Percentiles rank a stretch among this genome's conserved stretches.
Conservation (phyloP, 768 basidiomycete genomes). For the Mycena belliarum region DNA sequence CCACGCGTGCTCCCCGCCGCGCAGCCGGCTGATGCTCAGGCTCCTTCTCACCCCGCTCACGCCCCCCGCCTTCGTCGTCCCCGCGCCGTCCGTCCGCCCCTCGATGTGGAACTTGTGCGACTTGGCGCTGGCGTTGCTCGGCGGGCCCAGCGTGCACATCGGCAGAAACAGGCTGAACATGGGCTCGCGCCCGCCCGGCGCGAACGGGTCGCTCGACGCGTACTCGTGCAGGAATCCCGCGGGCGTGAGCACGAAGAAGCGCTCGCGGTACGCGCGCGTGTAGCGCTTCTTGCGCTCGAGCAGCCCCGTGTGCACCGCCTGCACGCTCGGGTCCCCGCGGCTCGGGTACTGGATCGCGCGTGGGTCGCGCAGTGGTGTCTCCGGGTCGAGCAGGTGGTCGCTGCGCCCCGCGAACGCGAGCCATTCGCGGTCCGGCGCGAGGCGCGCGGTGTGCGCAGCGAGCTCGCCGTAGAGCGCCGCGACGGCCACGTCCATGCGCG, state of each 20-base stretch:
- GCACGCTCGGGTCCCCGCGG: constrained; percentile 86
- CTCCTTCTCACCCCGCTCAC: constrained; percentile 52
- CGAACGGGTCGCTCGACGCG: constrained; percentile 68
- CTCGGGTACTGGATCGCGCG: constrained; percentile 80
- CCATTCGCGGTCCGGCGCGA: constrained; percentile 92
- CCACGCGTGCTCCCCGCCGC: constrained; percentile 66
- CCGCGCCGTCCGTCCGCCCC: constrained; percentile 80
- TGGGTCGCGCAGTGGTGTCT: constrained; percentile 88
- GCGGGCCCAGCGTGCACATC: constrained; percentile 92
- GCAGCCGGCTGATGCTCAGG: constrained; percentile 30
- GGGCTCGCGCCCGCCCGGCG: constrained; percentile 54
- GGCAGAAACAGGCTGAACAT: constrained; percentile 90
- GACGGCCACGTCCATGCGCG: constrained; percentile 72
- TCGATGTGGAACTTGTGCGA: constrained; percentile 98
- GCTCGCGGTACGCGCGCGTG: constrained; percentile 82
- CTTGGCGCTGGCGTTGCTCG: constrained; percentile 62
- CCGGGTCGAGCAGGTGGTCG: constrained; percentile 95
- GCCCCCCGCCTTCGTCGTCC: constrained; percentile 59
- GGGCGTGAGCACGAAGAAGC: constrained; percentile 90
- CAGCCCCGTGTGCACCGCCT: constrained; percentile 84
- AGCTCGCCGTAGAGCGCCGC: constrained; percentile 77
- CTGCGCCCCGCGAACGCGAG: constrained; percentile 90
- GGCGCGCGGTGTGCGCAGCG: constrained; percentile 70
- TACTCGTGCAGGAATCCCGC: constrained; percentile 97
- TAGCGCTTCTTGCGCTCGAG: constrained; percentile 96